Conservation (phyloP, 169 alveolate species). For the Cryptosporidium muris region DNA sequence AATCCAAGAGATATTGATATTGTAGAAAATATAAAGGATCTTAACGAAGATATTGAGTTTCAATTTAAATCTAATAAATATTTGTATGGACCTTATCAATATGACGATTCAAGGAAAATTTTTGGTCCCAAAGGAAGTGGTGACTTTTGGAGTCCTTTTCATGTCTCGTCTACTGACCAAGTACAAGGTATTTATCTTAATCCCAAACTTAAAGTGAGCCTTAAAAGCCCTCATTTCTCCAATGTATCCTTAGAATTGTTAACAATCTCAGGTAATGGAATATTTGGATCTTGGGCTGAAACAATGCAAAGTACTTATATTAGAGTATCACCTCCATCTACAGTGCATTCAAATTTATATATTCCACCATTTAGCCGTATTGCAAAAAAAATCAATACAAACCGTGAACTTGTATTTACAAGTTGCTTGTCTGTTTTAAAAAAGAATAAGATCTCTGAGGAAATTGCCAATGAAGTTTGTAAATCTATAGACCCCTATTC, state of each 20-base stretch:
- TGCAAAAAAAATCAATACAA: slow-evolving; percentile 5
- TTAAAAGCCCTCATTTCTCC: slow-evolving; percentile 24
- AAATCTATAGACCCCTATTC: slow-evolving; percentile 58
- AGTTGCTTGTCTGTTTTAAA: slow-evolving; percentile 50
- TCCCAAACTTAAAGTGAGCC: neutral
- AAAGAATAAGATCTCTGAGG: slow-evolving; percentile 26
- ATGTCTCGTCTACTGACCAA: slow-evolving; percentile 7
- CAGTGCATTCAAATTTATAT: neutral
- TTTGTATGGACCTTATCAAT: no score
- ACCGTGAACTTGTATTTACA: slow-evolving; percentile 32
- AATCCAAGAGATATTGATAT: slow-evolving; percentile 39
- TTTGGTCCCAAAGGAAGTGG: neutral
- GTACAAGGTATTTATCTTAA: neutral
- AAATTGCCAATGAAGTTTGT: slow-evolving; percentile 61
- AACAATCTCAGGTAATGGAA: no score
- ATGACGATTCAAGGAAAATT: no score
- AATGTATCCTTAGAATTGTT: no score
- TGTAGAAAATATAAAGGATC: neutral
- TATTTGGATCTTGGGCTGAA: slow-evolving; percentile 18
- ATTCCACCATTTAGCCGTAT: slow-evolving; percentile 9
- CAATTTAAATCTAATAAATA: no score
- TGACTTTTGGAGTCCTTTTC: slow-evolving; percentile 69
- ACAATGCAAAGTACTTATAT: slow-evolving; percentile 13
- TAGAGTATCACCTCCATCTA: slow-evolving; percentile 63
- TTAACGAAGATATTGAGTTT: no score